Percentiles rank a stretch among this genome's conserved stretches.
phyloP scores from a whole-genome alignment of 805 yeast genomes.

The Pichia occidentalis region DNA sequence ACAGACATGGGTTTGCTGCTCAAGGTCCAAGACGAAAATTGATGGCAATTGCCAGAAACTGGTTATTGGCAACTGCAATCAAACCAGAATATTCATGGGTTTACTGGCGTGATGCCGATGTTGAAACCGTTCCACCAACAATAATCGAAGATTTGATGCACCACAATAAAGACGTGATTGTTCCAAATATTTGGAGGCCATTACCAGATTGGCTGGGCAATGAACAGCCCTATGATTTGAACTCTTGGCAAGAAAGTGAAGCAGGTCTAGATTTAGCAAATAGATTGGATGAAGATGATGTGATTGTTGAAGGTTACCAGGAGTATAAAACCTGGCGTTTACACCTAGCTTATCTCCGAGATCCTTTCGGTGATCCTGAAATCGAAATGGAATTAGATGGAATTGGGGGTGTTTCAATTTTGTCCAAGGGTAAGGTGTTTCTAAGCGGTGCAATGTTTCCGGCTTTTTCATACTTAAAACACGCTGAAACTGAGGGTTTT shows the following conservation, averaged over 20 bases:
- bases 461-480: constrained; percentile 90
- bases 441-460: constrained; percentile 90
- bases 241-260: constrained; percentile 81
- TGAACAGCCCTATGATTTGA: constrained; percentile 79
- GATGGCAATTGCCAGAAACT: constrained; percentile 94
- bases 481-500: constrained; percentile 97
- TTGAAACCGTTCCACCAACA: constrained; percentile 82
- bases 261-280: constrained; percentile 77
- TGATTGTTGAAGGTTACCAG: constrained; percentile 96
- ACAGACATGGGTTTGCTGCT: constrained; percentile 91
- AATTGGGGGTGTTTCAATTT: constrained; percentile 93
- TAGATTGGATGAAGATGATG: constrained; percentile 82
- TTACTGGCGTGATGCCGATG: constrained; percentile 97
- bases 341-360: constrained; percentile 89
- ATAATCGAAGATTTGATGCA: constrained; percentile 77
- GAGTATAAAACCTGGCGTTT: constrained; percentile 99
- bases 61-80: constrained; percentile 82
- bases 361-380: constrained; percentile 91
- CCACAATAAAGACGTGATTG: constrained; percentile 73
- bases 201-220: constrained; percentile 80
- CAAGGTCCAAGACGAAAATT: constrained; percentile 92
- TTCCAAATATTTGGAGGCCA: constrained; percentile 92
- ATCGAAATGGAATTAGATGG: constrained; percentile 93
- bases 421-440: constrained; percentile 82
- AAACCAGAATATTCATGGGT: constrained; percentile 94